Evolutionary conservation across 129 eudicot genomes (phyloP).

Genomic region (Lactuca sativa): DNA sequence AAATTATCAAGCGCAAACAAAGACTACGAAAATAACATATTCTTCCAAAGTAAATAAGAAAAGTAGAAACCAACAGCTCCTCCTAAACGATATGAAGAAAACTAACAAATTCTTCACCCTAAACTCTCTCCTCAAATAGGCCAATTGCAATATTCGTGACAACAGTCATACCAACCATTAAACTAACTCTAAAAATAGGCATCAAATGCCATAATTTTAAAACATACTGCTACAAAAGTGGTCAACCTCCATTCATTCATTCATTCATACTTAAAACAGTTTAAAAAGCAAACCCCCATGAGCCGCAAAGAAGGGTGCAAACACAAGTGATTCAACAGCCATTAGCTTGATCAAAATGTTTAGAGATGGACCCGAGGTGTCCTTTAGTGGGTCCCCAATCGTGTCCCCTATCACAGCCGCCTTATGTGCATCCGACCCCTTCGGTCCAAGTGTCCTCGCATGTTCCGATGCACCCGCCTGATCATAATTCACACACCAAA

Average conservation of each 20-base stretch:
- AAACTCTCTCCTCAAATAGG: constrained; percentile 11
- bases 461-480: constrained; percentile 91
- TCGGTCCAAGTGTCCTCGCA: constrained; percentile 74
- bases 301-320: constrained; percentile 85
- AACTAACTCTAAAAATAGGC: constrained; percentile 24
- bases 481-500: background rate
- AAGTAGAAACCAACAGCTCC: constrained; percentile 10
- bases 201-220: constrained; percentile 14
- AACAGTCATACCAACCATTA: constrained; percentile 28
- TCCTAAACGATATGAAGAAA: constrained; percentile 4
- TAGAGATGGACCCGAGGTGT: constrained; percentile 84
- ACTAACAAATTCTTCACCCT: constrained; percentile 18
- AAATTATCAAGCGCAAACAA: too few species aligned
- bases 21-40: background rate
- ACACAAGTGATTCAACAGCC: constrained; percentile 84
- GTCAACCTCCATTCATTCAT: background rate
- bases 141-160: constrained; percentile 24
- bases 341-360: constrained; percentile 81
- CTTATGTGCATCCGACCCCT: constrained; percentile 84
- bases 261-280: constrained; percentile 17
- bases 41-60: background rate
- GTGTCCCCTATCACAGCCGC: constrained; percentile 93
- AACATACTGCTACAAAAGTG: constrained; percentile 27
- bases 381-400: constrained; percentile 78
- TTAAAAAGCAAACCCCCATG: constrained; percentile 79